Conservation (phyloP, 495 filamentous ascomycete species). For the Melanomma pulvis-pyrius region DNA sequence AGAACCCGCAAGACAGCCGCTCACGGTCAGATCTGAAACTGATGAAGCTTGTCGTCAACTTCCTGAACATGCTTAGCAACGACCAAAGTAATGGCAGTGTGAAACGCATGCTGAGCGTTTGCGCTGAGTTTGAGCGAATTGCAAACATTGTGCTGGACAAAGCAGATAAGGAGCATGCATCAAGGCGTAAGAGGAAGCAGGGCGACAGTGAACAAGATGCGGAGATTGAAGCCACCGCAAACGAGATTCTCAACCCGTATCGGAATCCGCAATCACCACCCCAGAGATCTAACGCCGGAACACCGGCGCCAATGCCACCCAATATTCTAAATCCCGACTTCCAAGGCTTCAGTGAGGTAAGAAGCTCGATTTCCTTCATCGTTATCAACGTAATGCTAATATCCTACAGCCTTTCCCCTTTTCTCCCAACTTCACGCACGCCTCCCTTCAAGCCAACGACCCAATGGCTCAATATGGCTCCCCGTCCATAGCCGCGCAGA, state of each 20-base stretch:
- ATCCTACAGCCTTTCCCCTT: constrained; percentile 36
- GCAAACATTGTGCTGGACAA: constrained; percentile 90
- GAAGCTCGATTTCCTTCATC: not conserved
- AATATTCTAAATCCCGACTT: constrained; percentile 29
- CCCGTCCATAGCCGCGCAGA: constrained; percentile 23
- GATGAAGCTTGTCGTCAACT: constrained; percentile 91
- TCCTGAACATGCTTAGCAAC: constrained; percentile 75
- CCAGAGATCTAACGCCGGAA: constrained; percentile 2
- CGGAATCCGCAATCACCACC: constrained; percentile 24
- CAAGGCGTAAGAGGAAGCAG: constrained; percentile 77
- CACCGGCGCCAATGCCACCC: constrained; percentile 7
- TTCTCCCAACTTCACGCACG: constrained; percentile 39
- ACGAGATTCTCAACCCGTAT: constrained; percentile 33
- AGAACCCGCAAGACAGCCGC: constrained; percentile 88
- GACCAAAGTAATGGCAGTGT: constrained; percentile 82
- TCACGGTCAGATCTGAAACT: constrained; percentile 85
- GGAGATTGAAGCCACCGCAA: constrained; percentile 36
- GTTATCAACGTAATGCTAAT: constrained; percentile 4
- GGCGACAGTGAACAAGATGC: constrained; percentile 53
- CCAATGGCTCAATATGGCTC: constrained; percentile 26
- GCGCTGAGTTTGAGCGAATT: constrained; percentile 93
- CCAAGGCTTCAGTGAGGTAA: constrained; percentile 34
- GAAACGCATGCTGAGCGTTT: constrained; percentile 88
- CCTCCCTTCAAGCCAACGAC: constrained; percentile 28
- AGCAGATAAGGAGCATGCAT: constrained; percentile 76